Evolutionary conservation across 1,284 basidiomycete genomes (phyloP).

Genomic region (Microbotryum saponariae): DNA sequence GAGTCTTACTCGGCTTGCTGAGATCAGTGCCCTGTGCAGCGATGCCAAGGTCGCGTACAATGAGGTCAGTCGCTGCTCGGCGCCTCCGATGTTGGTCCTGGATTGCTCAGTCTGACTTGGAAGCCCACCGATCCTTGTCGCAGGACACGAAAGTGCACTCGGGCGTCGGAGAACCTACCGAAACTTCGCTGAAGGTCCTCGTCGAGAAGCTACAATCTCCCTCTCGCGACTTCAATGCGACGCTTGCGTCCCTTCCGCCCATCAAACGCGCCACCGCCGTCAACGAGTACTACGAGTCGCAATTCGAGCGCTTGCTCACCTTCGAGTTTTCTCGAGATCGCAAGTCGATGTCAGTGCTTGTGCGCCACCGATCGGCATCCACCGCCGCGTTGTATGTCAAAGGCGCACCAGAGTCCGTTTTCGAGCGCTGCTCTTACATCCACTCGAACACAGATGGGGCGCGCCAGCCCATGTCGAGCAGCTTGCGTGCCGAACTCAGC

Average conservation of each 20-base stretch:
- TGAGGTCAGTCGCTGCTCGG: conserved; percentile 41
- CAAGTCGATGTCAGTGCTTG: conserved; percentile 97
- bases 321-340: conserved; percentile 97
- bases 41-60: conserved; percentile 84
- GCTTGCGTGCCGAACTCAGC: conserved; percentile 56
- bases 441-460: conserved; percentile 5
- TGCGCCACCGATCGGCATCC: conserved; percentile 49
- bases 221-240: conserved; percentile 46
- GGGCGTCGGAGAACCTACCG: conserved; percentile 93
- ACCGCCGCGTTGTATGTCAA: conserved; percentile 67
- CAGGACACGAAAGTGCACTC: conserved; percentile 71
- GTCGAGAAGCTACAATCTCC: conserved; percentile 67
- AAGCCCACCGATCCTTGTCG: conserved; percentile 20
- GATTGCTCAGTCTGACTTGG: background rate
- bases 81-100: conserved; percentile 5
- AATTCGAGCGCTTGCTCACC: conserved; percentile 71
- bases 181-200: conserved; percentile 85
- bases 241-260: conserved; percentile 54
- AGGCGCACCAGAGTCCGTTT: conserved; percentile 89
- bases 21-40: conserved; percentile 86
- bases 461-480: conserved; percentile 51
- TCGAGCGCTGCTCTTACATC: conserved; percentile 65
- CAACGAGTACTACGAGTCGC: conserved; percentile 69
- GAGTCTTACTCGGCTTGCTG: conserved; percentile 64
- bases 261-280: conserved; percentile 67